Conservation (phyloP, 1,284 basidiomycete species). For the Ganoderma sp. region DNA sequence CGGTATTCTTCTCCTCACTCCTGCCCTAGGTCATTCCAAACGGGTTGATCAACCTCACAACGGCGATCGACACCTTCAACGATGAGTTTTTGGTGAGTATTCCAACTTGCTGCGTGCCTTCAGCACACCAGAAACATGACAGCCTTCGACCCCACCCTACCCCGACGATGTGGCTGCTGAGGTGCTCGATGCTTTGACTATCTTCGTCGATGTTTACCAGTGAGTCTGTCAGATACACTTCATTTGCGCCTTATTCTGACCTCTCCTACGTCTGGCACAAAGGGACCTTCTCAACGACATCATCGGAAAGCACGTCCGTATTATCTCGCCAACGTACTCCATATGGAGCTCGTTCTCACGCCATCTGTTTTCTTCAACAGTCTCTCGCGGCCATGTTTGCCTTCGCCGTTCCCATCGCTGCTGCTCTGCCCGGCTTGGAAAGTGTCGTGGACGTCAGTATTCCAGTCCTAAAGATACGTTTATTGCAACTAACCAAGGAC, state of each 20-base stretch:
- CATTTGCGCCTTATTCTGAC: background rate
- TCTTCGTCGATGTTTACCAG: slow-evolving; percentile 8
- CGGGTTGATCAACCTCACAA: slow-evolving; percentile 2
- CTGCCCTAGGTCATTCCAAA: background rate
- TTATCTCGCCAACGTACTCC: no score
- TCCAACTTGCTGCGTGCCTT: background rate
- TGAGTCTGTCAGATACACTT: background rate
- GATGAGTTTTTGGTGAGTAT: background rate
- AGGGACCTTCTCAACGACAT: background rate
- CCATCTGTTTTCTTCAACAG: background rate
- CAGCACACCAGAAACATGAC: background rate
- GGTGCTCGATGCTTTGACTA: background rate
- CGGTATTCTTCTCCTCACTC: background rate
- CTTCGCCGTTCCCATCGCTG: slow-evolving; percentile 4
- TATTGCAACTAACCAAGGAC: no score
- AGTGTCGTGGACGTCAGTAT: background rate
- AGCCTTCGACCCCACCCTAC: background rate
- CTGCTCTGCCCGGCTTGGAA: background rate
- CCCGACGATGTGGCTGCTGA: background rate
- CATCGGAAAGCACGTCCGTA: slow-evolving; percentile 7
- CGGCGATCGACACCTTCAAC: background rate
- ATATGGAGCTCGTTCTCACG: background rate
- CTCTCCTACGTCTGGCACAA: background rate
- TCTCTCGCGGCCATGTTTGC: slow-evolving; percentile 1
- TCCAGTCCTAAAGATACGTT: background rate